These are phyloP conservation scores for Cladosporium sp. DNA, from an alignment of 2,329 filamentous ascomycete genomes.

Conservation along the genomic window DNA sequence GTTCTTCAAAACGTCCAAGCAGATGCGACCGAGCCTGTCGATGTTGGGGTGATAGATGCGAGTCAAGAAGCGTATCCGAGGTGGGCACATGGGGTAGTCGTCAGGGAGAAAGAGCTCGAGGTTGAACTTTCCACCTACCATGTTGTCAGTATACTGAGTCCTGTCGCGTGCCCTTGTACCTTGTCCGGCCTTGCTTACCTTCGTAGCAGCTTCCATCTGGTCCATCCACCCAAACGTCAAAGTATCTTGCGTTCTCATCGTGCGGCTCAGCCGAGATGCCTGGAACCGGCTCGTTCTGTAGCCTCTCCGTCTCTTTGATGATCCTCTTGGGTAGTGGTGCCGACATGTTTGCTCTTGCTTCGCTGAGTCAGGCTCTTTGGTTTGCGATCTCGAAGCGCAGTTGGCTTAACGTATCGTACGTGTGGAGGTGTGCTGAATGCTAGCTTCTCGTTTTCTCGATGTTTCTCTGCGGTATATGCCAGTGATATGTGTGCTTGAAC, in stretches of 20 bases:
- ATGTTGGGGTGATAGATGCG: slow-evolving; percentile 99
- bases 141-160: slow-evolving; percentile 22
- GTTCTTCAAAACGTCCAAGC: slow-evolving; percentile 94
- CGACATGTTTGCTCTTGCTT: slow-evolving; percentile 54
- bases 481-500: not conserved
- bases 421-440: not conserved
- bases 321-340: slow-evolving; percentile 82
- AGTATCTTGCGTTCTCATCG: slow-evolving; percentile 96
- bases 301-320: slow-evolving; percentile 95
- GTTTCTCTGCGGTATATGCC: not conserved
- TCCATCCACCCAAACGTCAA: slow-evolving; percentile 95
- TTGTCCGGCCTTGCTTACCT: slow-evolving; percentile 56
- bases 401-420: not conserved
- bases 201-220: slow-evolving; percentile 93
- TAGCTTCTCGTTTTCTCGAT: not conserved
- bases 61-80: slow-evolving; percentile 96
- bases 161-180: not conserved
- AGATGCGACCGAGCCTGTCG: slow-evolving; percentile 95
- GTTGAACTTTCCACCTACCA: slow-evolving; percentile 80
- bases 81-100: slow-evolving; percentile 98
- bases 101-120: slow-evolving; percentile 97
- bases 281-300: slow-evolving; percentile 94
- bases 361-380: slow-evolving; percentile 12
- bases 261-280: slow-evolving; percentile 95
- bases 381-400: not conserved